phyloP scores from a whole-genome alignment of 2,329 filamentous ascomycete species.

The Annulohypoxylon truncatum region DNA sequence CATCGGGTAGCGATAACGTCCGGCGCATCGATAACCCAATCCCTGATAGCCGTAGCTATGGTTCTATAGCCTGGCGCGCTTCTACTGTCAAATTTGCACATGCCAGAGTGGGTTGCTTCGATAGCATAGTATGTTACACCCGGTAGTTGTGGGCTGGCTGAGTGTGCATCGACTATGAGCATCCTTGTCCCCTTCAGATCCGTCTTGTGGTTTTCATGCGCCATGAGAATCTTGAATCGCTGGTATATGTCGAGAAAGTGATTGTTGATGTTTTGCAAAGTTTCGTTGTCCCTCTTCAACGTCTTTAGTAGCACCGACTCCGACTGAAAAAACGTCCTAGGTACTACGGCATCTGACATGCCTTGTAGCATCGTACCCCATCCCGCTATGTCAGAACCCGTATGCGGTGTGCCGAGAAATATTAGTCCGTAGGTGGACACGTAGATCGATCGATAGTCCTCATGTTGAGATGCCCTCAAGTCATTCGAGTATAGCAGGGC shows the following conservation, averaged over 20 bases:
- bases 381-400: conserved; percentile 73
- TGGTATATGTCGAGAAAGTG: conserved; percentile 78
- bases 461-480: conserved; percentile 67
- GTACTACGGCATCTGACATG: conserved; percentile 73
- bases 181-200: conserved; percentile 72
- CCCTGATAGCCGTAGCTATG: conserved; percentile 60
- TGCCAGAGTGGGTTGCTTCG: conserved; percentile 54
- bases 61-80: conserved; percentile 73
- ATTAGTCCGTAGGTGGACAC: conserved; percentile 81
- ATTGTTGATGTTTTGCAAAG: conserved; percentile 77
- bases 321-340: conserved; percentile 73
- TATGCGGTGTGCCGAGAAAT: conserved; percentile 82
- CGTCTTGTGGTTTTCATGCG: conserved; percentile 78
- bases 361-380: conserved; percentile 76
- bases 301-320: conserved; percentile 76
- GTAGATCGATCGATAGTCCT: conserved; percentile 75
- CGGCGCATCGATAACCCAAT: conserved; percentile 67
- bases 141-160: conserved; percentile 75
- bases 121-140: conserved; percentile 79
- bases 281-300: conserved; percentile 79
- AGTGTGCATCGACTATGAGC: conserved; percentile 76
- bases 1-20: conserved; percentile 67
- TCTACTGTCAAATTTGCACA: conserved; percentile 61
- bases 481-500: conserved; percentile 75
- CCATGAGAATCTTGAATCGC: conserved; percentile 79